These are phyloP conservation scores for Fusarium protoensiforme DNA, from an alignment of 2,329 filamentous ascomycete genomes.

Conservation along the genomic window DNA sequence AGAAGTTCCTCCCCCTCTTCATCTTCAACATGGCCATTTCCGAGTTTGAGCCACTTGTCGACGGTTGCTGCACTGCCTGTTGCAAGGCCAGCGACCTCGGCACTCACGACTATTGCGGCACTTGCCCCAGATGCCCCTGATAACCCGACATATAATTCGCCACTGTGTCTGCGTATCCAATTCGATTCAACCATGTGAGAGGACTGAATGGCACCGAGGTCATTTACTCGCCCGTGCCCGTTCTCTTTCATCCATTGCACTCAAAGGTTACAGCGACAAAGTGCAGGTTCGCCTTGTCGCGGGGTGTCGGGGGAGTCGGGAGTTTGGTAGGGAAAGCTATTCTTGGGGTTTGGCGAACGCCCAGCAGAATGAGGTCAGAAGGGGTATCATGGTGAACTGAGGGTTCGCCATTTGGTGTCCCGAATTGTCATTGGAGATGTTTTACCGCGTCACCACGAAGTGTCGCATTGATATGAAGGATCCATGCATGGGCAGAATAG, in stretches of 20 bases:
- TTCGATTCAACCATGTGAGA: background rate
- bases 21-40: slow-evolving; percentile 29
- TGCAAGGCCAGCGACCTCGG: slow-evolving; percentile 47
- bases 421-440: background rate
- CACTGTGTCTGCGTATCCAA: background rate
- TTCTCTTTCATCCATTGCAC: background rate
- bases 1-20: background rate
- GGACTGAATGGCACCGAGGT: background rate
- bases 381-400: slow-evolving; percentile 9
- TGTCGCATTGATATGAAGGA: background rate
- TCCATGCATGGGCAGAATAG: background rate
- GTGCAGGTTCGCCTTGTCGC: slow-evolving; percentile 8
- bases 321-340: background rate
- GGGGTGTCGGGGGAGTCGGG: background rate
- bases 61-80: slow-evolving; percentile 45
- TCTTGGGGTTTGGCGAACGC: background rate
- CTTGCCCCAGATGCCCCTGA: slow-evolving; percentile 44
- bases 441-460: background rate
- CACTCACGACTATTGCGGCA: slow-evolving; percentile 48
- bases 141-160: slow-evolving; percentile 1
- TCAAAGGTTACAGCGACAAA: background rate
- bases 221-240: background rate
- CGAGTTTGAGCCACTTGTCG: slow-evolving; percentile 28
- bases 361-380: background rate
- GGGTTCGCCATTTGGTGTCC: background rate